Base-by-base conservation (phyloP, 2,329 filamentous ascomycete species). In the Metarhizium guizhouense region DNA sequence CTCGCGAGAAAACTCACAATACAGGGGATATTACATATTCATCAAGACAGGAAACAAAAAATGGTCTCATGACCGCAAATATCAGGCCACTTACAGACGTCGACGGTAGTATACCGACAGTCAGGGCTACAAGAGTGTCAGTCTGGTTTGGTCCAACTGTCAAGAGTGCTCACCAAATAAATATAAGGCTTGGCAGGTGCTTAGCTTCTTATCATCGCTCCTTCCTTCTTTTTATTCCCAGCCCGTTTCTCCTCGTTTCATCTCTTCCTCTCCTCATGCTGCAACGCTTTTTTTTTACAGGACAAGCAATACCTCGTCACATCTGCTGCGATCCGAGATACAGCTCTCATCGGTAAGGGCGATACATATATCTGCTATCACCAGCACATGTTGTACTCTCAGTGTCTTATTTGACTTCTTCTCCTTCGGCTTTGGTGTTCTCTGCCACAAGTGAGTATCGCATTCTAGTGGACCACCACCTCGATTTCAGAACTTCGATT, bases 181-280 rank as follows among this genome's bases (percentile, higher is more conserved):
- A 45, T 13, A 2, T 30, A 30, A 53, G 42, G 20, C 48, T 54
- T 54, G 51, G 42, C 52, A 54, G 51, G 45, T 42, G 52, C 34
- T 48, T 16, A 36, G 4, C 14, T 30, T 49, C 32, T 13, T 20
- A n/a, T 30, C 30, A 10, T 49, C 40, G 38, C 51, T 47, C 55
- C 47, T 48, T 51, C 47, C 47, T 32, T 20, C 6, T 25, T 34
- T 47, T 36, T 7, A 20, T 48, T 18, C 52, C 29, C 49, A 51
- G 29, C 18, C n/a, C 16, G 4, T 10, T 38, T 51, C 32, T 36
- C 30, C 25, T 30, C 25, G 2, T 20, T 48, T 48, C 25, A 14
- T 6, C 20, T 45, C 42, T 53, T n/a, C 36, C 30, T n/a, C 38
- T 18, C 20, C 25, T 48, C 25, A 7, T 48, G 20, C n/a, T 45